Evolutionary conservation across 768 basidiomycete genomes (phyloP).

Genomic region (Serendipita sp.): DNA sequence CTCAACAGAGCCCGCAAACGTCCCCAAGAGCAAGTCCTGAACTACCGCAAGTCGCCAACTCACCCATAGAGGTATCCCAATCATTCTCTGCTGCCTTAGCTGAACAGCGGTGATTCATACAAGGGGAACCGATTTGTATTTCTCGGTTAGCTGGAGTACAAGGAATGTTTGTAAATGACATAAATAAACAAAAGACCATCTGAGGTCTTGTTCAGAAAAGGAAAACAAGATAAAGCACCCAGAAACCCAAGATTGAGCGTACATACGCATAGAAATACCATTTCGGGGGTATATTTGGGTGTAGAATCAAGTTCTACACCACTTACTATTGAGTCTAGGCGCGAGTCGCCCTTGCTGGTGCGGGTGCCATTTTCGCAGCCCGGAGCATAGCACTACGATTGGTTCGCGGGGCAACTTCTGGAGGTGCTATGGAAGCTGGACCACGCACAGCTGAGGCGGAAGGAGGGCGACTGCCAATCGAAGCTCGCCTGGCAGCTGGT

Average conservation of each 20-base stretch:
- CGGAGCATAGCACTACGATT: slow-evolving; percentile 52
- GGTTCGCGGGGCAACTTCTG: slow-evolving; percentile 55
- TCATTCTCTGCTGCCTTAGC: neutral
- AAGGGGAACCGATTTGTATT: too few relatives aligned
- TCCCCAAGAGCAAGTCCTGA: neutral
- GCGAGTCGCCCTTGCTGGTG: neutral
- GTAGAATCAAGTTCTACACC: neutral
- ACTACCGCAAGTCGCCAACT: neutral
- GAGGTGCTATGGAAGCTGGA: slow-evolving; percentile 47
- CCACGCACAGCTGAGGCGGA: neutral
- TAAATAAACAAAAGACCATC: neutral
- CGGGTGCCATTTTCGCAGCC: neutral
- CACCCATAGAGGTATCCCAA: neutral
- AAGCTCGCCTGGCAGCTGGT: neutral
- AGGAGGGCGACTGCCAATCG: neutral
- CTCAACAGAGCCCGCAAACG: neutral
- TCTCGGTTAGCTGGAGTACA: too few relatives aligned
- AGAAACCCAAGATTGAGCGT: neutral
- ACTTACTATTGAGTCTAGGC: neutral
- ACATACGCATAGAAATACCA: neutral
- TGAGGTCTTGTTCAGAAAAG: neutral
- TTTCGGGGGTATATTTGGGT: neutral
- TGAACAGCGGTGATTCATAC: too few relatives aligned
- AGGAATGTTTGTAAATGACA: neutral
- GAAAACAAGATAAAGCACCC: neutral